Conservation (phyloP, 2,329 filamentous ascomycete species). For the Fusarium sp. region DNA sequence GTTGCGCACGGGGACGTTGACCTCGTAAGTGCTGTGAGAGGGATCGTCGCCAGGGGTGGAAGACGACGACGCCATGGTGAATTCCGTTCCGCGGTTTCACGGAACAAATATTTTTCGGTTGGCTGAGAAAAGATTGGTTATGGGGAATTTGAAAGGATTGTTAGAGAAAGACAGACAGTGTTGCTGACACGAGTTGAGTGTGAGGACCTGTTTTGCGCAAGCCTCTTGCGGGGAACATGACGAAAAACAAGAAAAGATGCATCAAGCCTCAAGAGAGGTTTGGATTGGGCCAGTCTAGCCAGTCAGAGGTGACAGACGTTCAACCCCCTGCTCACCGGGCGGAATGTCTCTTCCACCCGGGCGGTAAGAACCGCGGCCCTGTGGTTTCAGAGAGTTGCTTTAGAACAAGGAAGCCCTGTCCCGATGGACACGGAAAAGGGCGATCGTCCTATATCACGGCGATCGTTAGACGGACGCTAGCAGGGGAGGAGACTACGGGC, state of each 20-base stretch:
- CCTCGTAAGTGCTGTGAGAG: slow-evolving; percentile 43
- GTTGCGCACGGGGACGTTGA: slow-evolving; percentile 40
- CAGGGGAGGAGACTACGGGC: slow-evolving; percentile 3
- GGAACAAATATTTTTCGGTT: neutral
- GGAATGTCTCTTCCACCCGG: neutral
- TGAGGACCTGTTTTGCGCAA: neutral
- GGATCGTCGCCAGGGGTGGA: slow-evolving; percentile 37
- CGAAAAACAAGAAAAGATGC: slow-evolving; percentile 25
- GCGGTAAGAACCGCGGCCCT: neutral
- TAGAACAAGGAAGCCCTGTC: neutral
- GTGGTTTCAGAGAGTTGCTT: neutral
- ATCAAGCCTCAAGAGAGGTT: neutral
- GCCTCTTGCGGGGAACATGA: slow-evolving; percentile 41
- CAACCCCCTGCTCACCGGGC: neutral
- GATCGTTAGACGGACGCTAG: slow-evolving; percentile 35
- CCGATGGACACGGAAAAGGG: neutral
- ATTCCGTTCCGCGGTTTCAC: neutral
- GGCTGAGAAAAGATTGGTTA: neutral
- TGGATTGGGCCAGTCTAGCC: neutral
- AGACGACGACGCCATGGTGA: slow-evolving; percentile 2
- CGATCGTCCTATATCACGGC: slow-evolving; percentile 33
- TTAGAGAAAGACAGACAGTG: slow-evolving; percentile 14
- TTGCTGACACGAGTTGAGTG: slow-evolving; percentile 11
- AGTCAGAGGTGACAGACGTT: neutral
- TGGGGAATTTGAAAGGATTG: slow-evolving; percentile 8